Evolutionary conservation across 306 rosid genomes (phyloP).

Genomic region (Leucaena leucocephala): DNA sequence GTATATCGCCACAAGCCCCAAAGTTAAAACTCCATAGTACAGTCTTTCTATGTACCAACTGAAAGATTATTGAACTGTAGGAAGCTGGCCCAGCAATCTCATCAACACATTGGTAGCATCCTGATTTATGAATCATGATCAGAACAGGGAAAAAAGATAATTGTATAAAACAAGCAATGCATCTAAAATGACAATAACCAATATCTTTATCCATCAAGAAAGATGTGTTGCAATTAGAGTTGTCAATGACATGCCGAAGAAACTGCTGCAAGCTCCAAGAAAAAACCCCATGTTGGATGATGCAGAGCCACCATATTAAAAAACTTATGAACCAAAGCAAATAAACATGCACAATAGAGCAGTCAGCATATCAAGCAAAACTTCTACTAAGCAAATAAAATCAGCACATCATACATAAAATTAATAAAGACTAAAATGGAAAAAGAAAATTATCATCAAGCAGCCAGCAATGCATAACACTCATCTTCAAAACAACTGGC

Average conservation of each 20-base stretch:
- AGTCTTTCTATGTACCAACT: constrained; percentile 23
- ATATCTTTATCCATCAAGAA: constrained; percentile 22
- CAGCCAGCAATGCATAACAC: background rate
- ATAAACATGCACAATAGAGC: background rate
- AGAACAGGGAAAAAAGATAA: constrained; percentile 29
- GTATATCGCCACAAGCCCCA: constrained; percentile 39
- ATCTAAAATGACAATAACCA: constrained; percentile 26
- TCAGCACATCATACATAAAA: background rate
- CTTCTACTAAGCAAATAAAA: background rate
- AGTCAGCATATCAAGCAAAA: background rate
- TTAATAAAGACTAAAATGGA: background rate
- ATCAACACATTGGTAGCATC: constrained; percentile 34
- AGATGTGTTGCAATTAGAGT: background rate
- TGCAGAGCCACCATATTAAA: background rate
- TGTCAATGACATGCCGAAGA: background rate
- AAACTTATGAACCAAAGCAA: background rate
- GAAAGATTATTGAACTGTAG: constrained; percentile 25
- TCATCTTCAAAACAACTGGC: background rate
- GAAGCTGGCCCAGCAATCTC: constrained; percentile 39
- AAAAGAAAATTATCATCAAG: background rate
- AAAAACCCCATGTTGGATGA: background rate
- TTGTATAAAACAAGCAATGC: constrained; percentile 23
- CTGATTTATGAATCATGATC: constrained; percentile 43
- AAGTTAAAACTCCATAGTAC: constrained; percentile 30
- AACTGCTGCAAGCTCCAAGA: background rate